These are phyloP conservation scores for Raddia distichophylla DNA, from an alignment of 176 grass and related monocot genomes.

Conservation along the genomic window DNA sequence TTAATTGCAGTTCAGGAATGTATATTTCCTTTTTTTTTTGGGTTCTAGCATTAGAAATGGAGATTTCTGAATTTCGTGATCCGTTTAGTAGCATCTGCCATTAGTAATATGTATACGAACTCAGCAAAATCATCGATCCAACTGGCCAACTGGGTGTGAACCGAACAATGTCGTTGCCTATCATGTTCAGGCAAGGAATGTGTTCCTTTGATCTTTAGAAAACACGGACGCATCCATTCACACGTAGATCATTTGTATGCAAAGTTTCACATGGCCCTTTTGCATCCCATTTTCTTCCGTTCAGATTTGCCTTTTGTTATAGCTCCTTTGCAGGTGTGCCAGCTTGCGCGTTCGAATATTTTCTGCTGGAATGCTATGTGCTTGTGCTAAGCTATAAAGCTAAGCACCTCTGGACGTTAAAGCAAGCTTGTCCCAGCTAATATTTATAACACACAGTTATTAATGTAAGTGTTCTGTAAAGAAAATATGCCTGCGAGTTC, in stretches of 20 bases:
- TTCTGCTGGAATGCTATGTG: not conserved
- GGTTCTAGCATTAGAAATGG: too few species aligned
- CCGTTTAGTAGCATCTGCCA: not conserved
- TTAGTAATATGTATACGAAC: not conserved
- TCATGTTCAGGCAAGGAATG: slow-evolving; percentile 10
- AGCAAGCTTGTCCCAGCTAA: not conserved
- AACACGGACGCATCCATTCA: slow-evolving; percentile 32
- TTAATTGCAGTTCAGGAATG: not conserved
- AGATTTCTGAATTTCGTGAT: too few species aligned
- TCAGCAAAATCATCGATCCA: not conserved
- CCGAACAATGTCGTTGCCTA: not conserved
- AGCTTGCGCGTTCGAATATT: slow-evolving; percentile 14
- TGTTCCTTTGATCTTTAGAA: slow-evolving; percentile 45
- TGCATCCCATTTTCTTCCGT: slow-evolving; percentile 10
- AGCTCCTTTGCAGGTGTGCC: slow-evolving; percentile 15
- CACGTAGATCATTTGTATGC: not conserved
- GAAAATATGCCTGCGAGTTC: too few species aligned
- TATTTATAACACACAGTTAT: too few species aligned
- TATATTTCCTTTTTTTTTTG: not conserved
- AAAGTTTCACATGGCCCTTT: slow-evolving; percentile 33
- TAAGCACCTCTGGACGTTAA: not conserved
- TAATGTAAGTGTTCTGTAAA: too few species aligned
- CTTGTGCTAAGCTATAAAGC: not conserved
- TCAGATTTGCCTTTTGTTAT: slow-evolving; percentile 27
- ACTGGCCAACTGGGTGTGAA: not conserved